Base-by-base conservation (phyloP, 805 yeast species). In the Saccharomycopsis oosterbeekiorum region DNA sequence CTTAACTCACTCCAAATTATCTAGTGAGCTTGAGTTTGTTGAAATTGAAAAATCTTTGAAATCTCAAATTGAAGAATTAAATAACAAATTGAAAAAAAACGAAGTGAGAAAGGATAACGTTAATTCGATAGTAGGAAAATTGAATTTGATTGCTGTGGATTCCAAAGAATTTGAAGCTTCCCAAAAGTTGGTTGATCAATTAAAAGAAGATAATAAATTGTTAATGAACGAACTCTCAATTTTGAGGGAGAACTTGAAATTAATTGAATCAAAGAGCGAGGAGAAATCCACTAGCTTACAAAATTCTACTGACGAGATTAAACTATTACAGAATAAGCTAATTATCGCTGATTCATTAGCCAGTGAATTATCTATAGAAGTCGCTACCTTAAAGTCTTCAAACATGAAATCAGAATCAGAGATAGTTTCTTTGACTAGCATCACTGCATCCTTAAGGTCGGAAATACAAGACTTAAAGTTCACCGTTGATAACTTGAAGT, bases 391-490 rank as follows among this genome's bases (percentile, higher is more conserved):
- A 21, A 42, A 56, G 6, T 40, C 51, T 29, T n/a, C 59, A 2
- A 57, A 47, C 19, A 15, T 21, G 9, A 17, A 57, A 29, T 42
- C 34, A 19, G 40, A 56, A 26, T n/a, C 55, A 24, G 53, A 47
- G 21, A 26, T 47, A 47, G 34, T 14, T 53, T 26, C 56, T 39
- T 26, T 55, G 34, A 57, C 29, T 8, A 47, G 17, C 14, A 34
- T 53, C 17, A 14, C 24, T 8, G 29, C 47, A 9, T 21, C 29
- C 3, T 54, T 62, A n/a, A 24, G 34, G 11, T 36, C 55, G 8
- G 62, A 61, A 36, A 57, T 56, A 8, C 59, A 61, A 50, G 59
- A 59, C n/a, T 59, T 63, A 59, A 61, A 57, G 24, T 59, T 47
- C 39, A 55, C 29, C 5, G 39, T 41, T 24, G 61, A 59, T 39